Base-by-base conservation (phyloP, 331 rosid species). In the Pyracantha coccinea region DNA sequence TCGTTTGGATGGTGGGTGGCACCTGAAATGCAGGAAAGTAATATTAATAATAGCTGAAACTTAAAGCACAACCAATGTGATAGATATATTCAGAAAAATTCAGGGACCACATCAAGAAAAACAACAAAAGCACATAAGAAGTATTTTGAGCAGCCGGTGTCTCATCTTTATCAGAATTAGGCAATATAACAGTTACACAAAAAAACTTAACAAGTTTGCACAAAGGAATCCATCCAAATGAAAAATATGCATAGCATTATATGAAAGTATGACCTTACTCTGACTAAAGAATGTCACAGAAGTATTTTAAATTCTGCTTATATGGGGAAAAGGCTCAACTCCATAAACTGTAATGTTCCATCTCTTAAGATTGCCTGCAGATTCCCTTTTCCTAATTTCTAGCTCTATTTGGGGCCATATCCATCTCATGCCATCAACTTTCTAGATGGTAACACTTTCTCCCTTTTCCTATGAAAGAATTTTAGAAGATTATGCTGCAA, bases 21-120 rank as follows among this genome's bases (percentile, higher is more conserved):
- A 77, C 88, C 99, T 94, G 77, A 71, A 75, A 63, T 67, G 71
- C 79, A 85, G 47, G 6, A 29, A 73, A 28, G 45, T 10, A 44
- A 1, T 13, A 41, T 28, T 10, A 44, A 1, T 4, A 23, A 72
- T 57, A n/a, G 52, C 52, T 57, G 17, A 71, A n/a, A n/a, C 41
- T 52, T 54, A n/a, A 13, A 14, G 19, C 15, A 47, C 53, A 27
- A 28, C 13, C 8, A 16, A 17, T 33, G 16, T 25, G 28, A 50
- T 52, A 28, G 9, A 53, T 11, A 53, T 28, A 31, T 19, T 29
- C 29, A 70, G 27, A 19, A 52, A 33, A 69, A 28, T 27, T 52
- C 13, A n/a, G 41, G 55, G 38, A 47, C 24, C n/a, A 52, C 47
- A 27, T 21, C 24, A 62, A 45, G 24, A 47, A 19, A 47, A 16